These are phyloP conservation scores for Coriaria nepalensis DNA, from an alignment of 306 rosid genomes.

Conservation along the genomic window DNA sequence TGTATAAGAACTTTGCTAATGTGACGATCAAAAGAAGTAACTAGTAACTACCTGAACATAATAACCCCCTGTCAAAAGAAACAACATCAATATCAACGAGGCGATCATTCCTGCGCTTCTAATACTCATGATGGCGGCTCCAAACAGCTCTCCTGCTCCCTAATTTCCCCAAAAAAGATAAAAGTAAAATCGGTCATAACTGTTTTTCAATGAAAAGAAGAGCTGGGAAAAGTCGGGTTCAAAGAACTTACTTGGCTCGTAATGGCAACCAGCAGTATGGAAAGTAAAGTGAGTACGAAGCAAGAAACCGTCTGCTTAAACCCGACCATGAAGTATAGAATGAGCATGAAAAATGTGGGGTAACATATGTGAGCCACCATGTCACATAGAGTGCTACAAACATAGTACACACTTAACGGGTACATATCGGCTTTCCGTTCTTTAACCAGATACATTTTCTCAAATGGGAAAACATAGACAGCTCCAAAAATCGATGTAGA, in stretches of 20 bases:
- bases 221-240: too few relatives aligned
- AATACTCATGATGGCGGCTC: constrained; percentile 75
- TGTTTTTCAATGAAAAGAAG: too few relatives aligned
- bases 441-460: constrained; percentile 61
- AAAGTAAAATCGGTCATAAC: neutral
- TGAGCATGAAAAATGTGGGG: constrained; percentile 71
- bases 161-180: constrained; percentile 11
- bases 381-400: constrained; percentile 86
- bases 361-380: constrained; percentile 76
- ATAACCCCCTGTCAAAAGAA: constrained; percentile 91
- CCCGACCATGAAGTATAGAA: constrained; percentile 88
- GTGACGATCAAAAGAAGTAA: too few relatives aligned
- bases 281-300: constrained; percentile 58
- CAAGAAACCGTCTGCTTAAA: constrained; percentile 53
- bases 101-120: constrained; percentile 77
- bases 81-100: constrained; percentile 70
- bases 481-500: constrained; percentile 83
- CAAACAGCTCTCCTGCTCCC: constrained; percentile 96
- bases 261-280: constrained; percentile 55
- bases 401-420: constrained; percentile 77
- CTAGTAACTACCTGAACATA: constrained; percentile 68
- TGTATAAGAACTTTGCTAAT: too few relatives aligned
- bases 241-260: constrained; percentile 89
- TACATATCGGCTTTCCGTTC: constrained; percentile 96
- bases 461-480: constrained; percentile 81